Base-by-base conservation (phyloP, 2,329 filamentous ascomycete genomes). In the Aspergillus tamarii region DNA sequence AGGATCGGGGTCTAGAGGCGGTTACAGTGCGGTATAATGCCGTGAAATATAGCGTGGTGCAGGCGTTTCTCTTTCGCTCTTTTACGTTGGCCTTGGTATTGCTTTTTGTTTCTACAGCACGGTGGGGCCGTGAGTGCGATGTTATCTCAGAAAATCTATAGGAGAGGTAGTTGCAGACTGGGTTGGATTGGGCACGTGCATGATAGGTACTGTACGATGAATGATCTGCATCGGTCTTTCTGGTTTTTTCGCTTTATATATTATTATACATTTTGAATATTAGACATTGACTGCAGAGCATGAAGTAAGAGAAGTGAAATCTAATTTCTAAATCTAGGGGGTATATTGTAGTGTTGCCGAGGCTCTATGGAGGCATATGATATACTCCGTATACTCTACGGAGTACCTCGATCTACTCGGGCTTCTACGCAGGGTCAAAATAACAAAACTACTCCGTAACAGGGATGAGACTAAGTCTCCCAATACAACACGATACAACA, bases 1-100 rank as follows among this genome's bases (percentile, higher is more conserved):
- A 78, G 93, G 93, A 1, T 87, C 89, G 50, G 92, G 93, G 9
- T 91, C 89, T 64, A 88, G 95, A 72, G 94, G 94, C 53, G 95
- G 95, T 2, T 99, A 99, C 80, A 96, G 92, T 73, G 95, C 95
- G 53, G 94, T 99, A 69, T 97, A 82, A 84, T 43, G 6, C 26
- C 23, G 30, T 32, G 4, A 7, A 12, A 41, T 61, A 21, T 32
- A 46, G 12, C n/a, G 21, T 48, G 55, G 19, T 48, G 30, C 21
- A 43, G 10, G 26, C 12, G 7, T 46, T 55, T 10, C 30, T 52
- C 41, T 50, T 45, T 36, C 6, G 48, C 41, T 41, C 14, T 39
- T 50, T 34, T 26, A 30, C 48, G n/a, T 56, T 48, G 19, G 10
- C 26, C 19, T 57, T 52, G 48, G n/a, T 3, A 32, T 52, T n/a